These are phyloP conservation scores for Prorocentrum cordatum DNA, from an alignment of 169 alveolate genomes.

Conservation along the genomic window DNA sequence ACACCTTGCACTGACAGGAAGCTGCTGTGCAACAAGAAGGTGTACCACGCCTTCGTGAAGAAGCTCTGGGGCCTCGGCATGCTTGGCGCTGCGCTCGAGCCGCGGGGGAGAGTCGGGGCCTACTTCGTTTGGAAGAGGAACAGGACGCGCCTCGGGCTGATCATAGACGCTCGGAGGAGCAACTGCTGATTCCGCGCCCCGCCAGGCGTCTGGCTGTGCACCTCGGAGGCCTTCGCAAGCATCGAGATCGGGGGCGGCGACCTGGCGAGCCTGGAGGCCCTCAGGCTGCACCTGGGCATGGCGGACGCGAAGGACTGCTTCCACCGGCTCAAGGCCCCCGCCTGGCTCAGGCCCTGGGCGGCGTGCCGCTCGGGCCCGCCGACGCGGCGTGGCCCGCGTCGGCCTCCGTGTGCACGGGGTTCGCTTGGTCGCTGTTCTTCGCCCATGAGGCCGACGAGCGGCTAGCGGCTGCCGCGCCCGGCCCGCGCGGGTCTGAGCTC, in stretches of 20 bases:
- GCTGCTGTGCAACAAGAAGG: no score
- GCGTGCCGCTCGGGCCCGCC: background rate
- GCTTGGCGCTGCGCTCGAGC: background rate
- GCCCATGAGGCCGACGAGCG: background rate
- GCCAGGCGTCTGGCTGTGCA: background rate
- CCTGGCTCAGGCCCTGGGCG: background rate
- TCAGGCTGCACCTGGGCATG: background rate
- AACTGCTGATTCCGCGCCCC: background rate
- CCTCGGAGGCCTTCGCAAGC: background rate
- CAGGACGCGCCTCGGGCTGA: background rate
- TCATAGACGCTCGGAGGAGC: background rate
- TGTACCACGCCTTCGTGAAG: background rate
- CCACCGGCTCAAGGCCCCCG: background rate
- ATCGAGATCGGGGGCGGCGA: background rate
- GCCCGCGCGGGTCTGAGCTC: no score
- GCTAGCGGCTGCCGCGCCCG: no score
- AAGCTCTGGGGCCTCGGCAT: background rate
- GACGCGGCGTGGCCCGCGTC: background rate
- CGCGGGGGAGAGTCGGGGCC: background rate
- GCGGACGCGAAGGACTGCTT: background rate
- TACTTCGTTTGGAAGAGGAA: background rate
- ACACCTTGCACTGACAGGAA: no score
- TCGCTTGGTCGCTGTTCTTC: background rate
- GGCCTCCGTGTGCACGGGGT: background rate
- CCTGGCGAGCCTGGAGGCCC: background rate